These are phyloP conservation scores for Lichtheimia corymbifera DNA, from an alignment of 371 early-diverging fungal species.

Conservation along the genomic window DNA sequence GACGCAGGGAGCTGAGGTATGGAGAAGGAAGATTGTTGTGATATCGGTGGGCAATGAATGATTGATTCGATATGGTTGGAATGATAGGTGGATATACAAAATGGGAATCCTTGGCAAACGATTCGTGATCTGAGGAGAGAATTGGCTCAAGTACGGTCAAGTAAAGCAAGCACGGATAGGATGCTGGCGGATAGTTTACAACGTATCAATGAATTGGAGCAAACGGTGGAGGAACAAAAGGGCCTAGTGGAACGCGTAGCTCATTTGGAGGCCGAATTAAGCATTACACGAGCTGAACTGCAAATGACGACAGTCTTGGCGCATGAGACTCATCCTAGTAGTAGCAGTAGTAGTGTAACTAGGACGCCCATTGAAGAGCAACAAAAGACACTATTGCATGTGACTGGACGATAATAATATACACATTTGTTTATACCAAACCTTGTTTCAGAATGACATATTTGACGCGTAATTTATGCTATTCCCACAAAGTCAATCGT, in stretches of 20 bases:
- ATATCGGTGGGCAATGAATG: too few species aligned
- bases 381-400: not conserved
- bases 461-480: not conserved
- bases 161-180: slow-evolving; percentile 18
- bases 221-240: slow-evolving; percentile 23
- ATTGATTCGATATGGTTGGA: too few species aligned
- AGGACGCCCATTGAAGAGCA: not conserved
- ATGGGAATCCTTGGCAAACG: slow-evolving; percentile 29
- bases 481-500: not conserved
- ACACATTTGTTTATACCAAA: not conserved
- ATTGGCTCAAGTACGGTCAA: slow-evolving; percentile 12
- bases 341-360: not conserved
- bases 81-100: not conserved
- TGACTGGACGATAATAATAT: not conserved
- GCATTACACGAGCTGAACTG: slow-evolving; percentile 38
- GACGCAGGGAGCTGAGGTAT: too few species aligned
- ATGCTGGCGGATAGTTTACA: slow-evolving; percentile 13
- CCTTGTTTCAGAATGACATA: too few species aligned
- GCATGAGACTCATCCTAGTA: slow-evolving; percentile 11
- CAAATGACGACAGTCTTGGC: slow-evolving; percentile 25
- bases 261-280: slow-evolving; percentile 42
- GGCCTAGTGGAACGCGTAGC: slow-evolving; percentile 32
- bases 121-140: slow-evolving; percentile 27
- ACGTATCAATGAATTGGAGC: slow-evolving; percentile 20
- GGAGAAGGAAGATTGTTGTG: too few species aligned